These are phyloP conservation scores for Suhomyces chickasaworum DNA, from an alignment of 1,139 yeast species.

Conservation along the genomic window DNA sequence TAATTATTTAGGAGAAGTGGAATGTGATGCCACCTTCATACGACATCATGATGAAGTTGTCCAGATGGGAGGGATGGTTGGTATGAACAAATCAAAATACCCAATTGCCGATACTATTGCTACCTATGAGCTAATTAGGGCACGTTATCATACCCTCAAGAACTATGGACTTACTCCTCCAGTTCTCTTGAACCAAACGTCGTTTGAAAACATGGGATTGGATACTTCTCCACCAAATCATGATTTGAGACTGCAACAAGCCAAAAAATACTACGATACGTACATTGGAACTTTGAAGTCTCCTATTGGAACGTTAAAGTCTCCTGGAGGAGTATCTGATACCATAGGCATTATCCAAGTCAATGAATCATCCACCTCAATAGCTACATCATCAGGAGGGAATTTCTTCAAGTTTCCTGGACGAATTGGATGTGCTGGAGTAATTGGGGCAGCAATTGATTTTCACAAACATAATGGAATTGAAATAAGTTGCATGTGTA, in stretches of 20 bases:
- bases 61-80: slow-evolving; percentile 27
- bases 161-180: slow-evolving; percentile 32
- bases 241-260: slow-evolving; percentile 20
- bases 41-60: slow-evolving; percentile 5
- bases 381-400: slow-evolving; percentile 56
- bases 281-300: slow-evolving; percentile 15
- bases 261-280: slow-evolving; percentile 19
- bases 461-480: slow-evolving; percentile 16
- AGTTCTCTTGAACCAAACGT: slow-evolving; percentile 20
- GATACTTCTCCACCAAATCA: too few relatives aligned
- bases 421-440: slow-evolving; percentile 56
- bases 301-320: slow-evolving; percentile 10
- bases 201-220: slow-evolving; percentile 2
- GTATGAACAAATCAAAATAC: slow-evolving; percentile 21
- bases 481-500: slow-evolving; percentile 46
- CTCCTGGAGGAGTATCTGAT: slow-evolving; percentile 26
- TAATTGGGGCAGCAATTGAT: slow-evolving; percentile 49
- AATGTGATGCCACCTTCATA: slow-evolving; percentile 49
- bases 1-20: slow-evolving; percentile 48
- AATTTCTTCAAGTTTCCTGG: slow-evolving; percentile 52
- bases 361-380: slow-evolving; percentile 17
- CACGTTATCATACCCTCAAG: slow-evolving; percentile 11
- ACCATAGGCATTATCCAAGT: slow-evolving; percentile 36
- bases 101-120: slow-evolving; percentile 29
- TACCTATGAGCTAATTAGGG: slow-evolving; percentile 21